phyloP scores from a whole-genome alignment of 169 alveolate genomes.

The Cryptosporidium viatorum region DNA sequence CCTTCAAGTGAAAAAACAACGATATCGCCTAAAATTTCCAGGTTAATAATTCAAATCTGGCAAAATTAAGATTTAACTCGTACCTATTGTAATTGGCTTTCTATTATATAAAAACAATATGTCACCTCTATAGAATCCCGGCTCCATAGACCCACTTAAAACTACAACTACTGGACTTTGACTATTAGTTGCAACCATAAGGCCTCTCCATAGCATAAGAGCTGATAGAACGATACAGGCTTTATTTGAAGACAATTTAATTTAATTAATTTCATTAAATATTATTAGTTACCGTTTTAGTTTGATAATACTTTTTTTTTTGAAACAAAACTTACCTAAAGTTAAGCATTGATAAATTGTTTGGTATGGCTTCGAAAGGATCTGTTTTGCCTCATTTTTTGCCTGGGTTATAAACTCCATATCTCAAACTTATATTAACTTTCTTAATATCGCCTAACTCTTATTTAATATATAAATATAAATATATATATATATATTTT shows the following conservation, averaged over 20 bases:
- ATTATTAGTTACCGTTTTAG: not conserved
- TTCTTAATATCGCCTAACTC: not conserved
- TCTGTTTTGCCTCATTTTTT: constrained; percentile 60
- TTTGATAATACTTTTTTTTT: not conserved
- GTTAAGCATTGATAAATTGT: constrained; percentile 53
- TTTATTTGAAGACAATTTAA: not conserved
- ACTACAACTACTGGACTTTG: constrained; percentile 96
- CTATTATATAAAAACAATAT: constrained; percentile 85
- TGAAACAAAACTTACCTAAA: constrained; percentile 33
- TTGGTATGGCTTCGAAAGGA: constrained; percentile 63
- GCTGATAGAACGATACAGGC: constrained; percentile 85
- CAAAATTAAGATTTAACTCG: constrained; percentile 31
- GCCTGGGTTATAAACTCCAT: constrained; percentile 54
- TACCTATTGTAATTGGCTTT: constrained; percentile 78
- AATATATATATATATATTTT: not conserved
- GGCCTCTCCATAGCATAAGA: constrained; percentile 92
- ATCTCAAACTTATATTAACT: not conserved
- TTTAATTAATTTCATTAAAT: no score
- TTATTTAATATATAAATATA: not conserved
- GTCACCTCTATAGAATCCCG: constrained; percentile 95
- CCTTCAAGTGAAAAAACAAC: constrained; percentile 89
- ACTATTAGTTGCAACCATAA: constrained; percentile 87
- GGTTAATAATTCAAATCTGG: not conserved
- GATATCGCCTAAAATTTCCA: constrained; percentile 81
- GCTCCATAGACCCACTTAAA: constrained; percentile 94